These are phyloP conservation scores for Sphaerosporella brunnea DNA, from an alignment of 495 filamentous ascomycete genomes.

Conservation along the genomic window DNA sequence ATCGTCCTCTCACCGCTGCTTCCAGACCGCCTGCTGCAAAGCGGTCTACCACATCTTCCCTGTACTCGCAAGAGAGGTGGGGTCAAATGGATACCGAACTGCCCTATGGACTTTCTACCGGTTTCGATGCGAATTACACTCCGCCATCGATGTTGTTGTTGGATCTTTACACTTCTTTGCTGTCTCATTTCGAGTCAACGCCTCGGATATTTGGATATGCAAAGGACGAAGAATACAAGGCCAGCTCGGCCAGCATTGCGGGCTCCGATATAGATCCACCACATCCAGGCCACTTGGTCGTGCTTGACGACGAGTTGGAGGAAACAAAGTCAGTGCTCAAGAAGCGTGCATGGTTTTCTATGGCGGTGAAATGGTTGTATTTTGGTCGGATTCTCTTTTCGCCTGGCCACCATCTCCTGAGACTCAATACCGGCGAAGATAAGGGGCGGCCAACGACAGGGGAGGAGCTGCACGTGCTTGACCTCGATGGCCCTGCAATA, in stretches of 20 bases:
- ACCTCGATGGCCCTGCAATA: conserved; percentile 18
- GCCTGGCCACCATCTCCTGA: conserved; percentile 23
- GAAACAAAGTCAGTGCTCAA: conserved; percentile 10
- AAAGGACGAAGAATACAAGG: conserved; percentile 1
- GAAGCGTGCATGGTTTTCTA: conserved; percentile 20
- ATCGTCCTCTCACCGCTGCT: neutral
- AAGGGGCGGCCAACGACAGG: conserved; percentile 3
- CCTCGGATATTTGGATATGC: conserved; percentile 5
- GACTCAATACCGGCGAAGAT: conserved; percentile 5
- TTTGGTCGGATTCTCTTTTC: conserved; percentile 25
- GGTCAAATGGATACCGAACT: neutral
- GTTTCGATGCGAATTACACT: conserved; percentile 4
- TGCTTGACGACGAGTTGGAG: conserved; percentile 11
- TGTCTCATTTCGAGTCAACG: conserved; percentile 6
- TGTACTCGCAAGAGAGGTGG: neutral
- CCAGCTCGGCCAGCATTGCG: neutral
- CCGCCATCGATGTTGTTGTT: conserved; percentile 9
- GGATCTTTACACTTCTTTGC: conserved; percentile 6
- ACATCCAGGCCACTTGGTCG: conserved; percentile 5
- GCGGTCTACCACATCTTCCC: neutral
- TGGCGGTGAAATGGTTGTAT: conserved; percentile 23
- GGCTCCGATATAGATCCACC: neutral
- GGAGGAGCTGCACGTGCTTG: conserved; percentile 11
- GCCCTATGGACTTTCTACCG: conserved; percentile 6
- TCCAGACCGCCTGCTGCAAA: neutral